Evolutionary conservation across 2,329 filamentous ascomycete genomes (phyloP).

Genomic region (Periglandula ipomoeae): DNA sequence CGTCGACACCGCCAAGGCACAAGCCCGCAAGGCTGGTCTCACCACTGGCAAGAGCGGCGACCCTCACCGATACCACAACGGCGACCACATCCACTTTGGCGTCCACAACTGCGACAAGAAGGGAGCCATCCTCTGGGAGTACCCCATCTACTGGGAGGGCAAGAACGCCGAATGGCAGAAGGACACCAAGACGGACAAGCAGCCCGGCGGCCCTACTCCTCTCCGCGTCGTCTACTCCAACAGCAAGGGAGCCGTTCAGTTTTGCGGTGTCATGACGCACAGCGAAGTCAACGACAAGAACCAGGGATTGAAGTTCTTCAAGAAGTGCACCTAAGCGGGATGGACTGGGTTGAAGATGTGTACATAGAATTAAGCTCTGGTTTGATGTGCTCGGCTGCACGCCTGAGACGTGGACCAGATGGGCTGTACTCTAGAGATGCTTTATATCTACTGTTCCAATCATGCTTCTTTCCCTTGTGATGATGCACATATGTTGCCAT

Average conservation of each 20-base stretch:
- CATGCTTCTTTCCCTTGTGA: too few species aligned
- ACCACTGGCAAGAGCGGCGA: conserved; percentile 8
- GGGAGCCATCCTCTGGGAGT: conserved; percentile 4
- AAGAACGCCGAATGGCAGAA: conserved; percentile 5
- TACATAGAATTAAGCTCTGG: too few species aligned
- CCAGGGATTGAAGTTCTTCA: conserved; percentile 4
- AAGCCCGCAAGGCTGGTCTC: conserved; percentile 3
- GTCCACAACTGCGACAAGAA: conserved; percentile 2
- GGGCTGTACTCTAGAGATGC: too few species aligned
- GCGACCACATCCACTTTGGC: conserved; percentile 1
- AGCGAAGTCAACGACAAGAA: conserved; percentile 2
- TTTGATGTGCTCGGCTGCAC: too few species aligned
- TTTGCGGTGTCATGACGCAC: conserved; percentile 8
- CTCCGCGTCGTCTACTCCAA: conserved; percentile 7
- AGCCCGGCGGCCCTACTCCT: conserved; percentile 5
- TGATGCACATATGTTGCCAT: too few species aligned
- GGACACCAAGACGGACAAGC: conserved; percentile 4
- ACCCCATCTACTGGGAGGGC: conserved; percentile 6
- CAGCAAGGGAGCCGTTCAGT: conserved; percentile 1
- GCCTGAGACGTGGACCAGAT: too few species aligned
- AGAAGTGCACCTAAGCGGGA: neutral
- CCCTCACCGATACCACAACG: conserved; percentile 4
- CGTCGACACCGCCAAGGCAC: neutral
- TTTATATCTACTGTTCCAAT: too few species aligned
- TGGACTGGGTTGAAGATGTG: too few species aligned